phyloP scores from a whole-genome alignment of 2,329 filamentous ascomycete genomes.

The Phoma herbarum region DNA sequence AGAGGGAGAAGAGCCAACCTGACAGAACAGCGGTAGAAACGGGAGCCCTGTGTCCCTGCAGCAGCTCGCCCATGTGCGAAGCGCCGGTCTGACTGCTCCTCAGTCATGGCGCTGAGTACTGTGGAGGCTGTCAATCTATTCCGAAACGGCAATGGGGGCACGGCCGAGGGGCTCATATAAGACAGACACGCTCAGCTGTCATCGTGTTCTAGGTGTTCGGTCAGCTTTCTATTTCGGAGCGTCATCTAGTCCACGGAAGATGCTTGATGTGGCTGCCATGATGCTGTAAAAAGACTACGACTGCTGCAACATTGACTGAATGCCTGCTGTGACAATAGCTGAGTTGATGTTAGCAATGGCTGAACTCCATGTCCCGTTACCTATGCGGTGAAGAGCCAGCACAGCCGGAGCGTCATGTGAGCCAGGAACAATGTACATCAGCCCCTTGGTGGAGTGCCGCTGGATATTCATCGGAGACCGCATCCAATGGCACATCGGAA shows the following conservation, averaged over 20 bases:
- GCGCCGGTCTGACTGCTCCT: constrained; percentile 12
- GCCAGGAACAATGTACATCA: constrained; percentile 8
- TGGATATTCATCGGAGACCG: not conserved
- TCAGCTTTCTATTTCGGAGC: constrained; percentile 20
- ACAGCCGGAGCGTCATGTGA: constrained; percentile 12
- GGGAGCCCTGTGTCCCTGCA: constrained; percentile 26
- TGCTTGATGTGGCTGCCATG: not conserved
- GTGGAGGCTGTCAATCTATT: constrained; percentile 23
- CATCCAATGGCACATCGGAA: constrained; percentile 3
- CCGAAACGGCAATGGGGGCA: constrained; percentile 22
- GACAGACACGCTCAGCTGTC: constrained; percentile 13
- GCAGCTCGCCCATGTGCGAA: constrained; percentile 15
- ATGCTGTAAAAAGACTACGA: not conserved
- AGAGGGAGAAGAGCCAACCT: not conserved
- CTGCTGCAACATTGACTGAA: not conserved
- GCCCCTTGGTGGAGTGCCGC: constrained; percentile 14
- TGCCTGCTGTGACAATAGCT: not conserved
- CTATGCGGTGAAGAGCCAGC: not conserved
- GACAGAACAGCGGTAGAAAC: constrained; percentile 8
- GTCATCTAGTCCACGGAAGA: constrained; percentile 2
- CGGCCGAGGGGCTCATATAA: constrained; percentile 10
- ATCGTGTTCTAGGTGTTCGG: constrained; percentile 14
- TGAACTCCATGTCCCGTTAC: not conserved
- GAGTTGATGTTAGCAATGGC: constrained; percentile 8
- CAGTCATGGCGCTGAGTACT: constrained; percentile 14